These are phyloP conservation scores for Spergularia azorica DNA, from an alignment of 179 eudicot species.

Conservation along the genomic window DNA sequence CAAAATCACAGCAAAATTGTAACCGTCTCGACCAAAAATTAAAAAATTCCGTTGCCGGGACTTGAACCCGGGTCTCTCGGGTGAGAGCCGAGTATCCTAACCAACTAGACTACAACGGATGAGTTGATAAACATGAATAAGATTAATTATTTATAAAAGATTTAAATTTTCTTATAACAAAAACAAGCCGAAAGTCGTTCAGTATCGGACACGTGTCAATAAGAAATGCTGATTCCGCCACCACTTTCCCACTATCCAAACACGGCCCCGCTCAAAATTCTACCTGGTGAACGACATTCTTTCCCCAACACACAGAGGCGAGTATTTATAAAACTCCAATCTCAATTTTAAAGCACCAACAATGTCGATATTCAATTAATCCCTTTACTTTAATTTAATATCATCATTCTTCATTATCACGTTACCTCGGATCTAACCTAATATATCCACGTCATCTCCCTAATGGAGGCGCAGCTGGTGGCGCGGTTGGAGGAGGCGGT, in stretches of 20 bases:
- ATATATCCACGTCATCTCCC: background rate
- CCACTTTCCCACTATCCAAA: slow-evolving; percentile 20
- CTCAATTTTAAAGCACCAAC: background rate
- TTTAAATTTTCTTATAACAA: too few species aligned
- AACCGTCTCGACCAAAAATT: too few species aligned
- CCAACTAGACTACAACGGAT: slow-evolving; percentile 99
- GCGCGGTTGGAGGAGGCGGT: slow-evolving; percentile 82
- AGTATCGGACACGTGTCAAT: slow-evolving; percentile 14
- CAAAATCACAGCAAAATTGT: too few species aligned
- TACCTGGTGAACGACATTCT: slow-evolving; percentile 2
- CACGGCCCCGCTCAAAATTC: slow-evolving; percentile 23
- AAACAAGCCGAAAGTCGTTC: background rate
- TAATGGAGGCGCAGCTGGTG: slow-evolving; percentile 72
- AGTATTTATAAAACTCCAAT: background rate
- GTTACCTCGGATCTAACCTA: slow-evolving; percentile 15
- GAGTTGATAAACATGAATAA: too few species aligned
- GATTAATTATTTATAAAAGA: too few species aligned
- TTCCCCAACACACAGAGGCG: background rate
- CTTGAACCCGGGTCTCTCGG: slow-evolving; percentile 99
- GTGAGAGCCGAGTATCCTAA: slow-evolving; percentile 99
- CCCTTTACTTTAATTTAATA: background rate
- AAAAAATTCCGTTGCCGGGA: slow-evolving; percentile 94
- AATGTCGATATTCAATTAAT: slow-evolving; percentile 7
- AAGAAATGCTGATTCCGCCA: background rate
- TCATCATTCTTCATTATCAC: background rate